Evolutionary conservation across 2,329 filamentous ascomycete genomes (phyloP), one percentile per base, ranked within the genome.

Genomic region (Colletotrichum aenigma): DNA sequence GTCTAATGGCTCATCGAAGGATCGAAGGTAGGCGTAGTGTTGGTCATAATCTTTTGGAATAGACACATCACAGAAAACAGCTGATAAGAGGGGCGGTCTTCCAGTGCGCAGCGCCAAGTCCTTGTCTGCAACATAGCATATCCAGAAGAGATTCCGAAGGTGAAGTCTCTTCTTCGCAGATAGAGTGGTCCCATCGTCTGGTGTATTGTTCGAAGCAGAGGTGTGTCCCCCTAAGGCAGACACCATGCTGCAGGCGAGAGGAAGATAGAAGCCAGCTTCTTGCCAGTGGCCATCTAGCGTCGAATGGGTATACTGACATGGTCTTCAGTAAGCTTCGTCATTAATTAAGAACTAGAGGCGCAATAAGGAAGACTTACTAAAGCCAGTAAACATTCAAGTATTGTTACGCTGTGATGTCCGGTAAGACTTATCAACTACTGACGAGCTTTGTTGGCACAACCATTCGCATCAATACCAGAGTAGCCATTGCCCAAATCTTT

Each of bases 121-220:
- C 61, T 83, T 83, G 66, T 83, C 81, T 2, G 78, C 32, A 4
- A 77, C 61, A 52, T 82, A 82, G 65, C 78, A 81, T 3, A 82
- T 48, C 80, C 80, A 81, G 70, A 82, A 82, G 3, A 83, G 65
- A 2, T 36, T 67, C 7, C 79, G 70, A 6, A 73, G 61, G 18
- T 79, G 79, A 2, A n/a, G 48, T 7, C 12, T 6, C 5, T 21
- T 43, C 3, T 43, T 24, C 0, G 18, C 4, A 7, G 18, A 18
- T 8, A 24, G 48, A 6, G 18, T 12, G 3, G 26, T 6, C 1
- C 34, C 16, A 4, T 58, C 18, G 10, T 5, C n/a, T 7, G 10
- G 10, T 13, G 43, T n/a, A 4, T 21, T 3, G 6, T 52, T 2
- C 6, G 12, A 52, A 21, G 12, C 2, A 52, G 10, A 52, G 4